These are phyloP conservation scores for Schizopora paradoxa DNA, from an alignment of 1,284 basidiomycete genomes.

Conservation along the genomic window DNA sequence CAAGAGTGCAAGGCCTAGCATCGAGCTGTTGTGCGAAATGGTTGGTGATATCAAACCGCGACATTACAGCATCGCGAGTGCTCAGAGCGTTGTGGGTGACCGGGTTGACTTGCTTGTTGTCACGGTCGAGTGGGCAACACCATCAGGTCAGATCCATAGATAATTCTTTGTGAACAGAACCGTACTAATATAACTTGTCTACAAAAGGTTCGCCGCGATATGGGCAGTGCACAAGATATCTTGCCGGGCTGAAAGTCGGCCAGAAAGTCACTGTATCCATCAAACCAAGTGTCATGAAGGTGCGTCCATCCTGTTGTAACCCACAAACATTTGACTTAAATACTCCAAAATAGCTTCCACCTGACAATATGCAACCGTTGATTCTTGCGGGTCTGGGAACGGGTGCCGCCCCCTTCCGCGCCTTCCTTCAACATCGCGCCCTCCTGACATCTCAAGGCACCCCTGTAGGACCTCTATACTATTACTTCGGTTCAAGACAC, in stretches of 20 bases:
- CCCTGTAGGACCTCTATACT: slow-evolving; percentile 86
- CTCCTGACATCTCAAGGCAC: slow-evolving; percentile 73
- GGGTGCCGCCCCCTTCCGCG: slow-evolving; percentile 96
- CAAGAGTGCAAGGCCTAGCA: slow-evolving; percentile 72
- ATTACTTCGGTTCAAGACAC: slow-evolving; percentile 98
- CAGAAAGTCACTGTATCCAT: slow-evolving; percentile 96
- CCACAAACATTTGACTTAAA: not conserved
- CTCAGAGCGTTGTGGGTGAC: slow-evolving; percentile 92
- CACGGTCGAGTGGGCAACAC: slow-evolving; percentile 90
- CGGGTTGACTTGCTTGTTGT: slow-evolving; percentile 93
- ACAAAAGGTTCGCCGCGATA: slow-evolving; percentile 74
- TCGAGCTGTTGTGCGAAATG: slow-evolving; percentile 83
- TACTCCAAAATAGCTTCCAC: slow-evolving; percentile 76
- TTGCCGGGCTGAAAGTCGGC: slow-evolving; percentile 77
- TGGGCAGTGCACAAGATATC: slow-evolving; percentile 96
- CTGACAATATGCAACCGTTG: slow-evolving; percentile 80
- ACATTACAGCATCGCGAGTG: slow-evolving; percentile 97
- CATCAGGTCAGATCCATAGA: slow-evolving; percentile 56
- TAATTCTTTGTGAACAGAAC: slow-evolving; percentile 3
- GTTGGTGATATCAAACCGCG: slow-evolving; percentile 94
- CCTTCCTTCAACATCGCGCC: slow-evolving; percentile 94
- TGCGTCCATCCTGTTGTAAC: slow-evolving; percentile 30
- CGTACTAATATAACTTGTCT: slow-evolving; percentile 10
- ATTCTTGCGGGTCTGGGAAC: slow-evolving; percentile 99
- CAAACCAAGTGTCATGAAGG: slow-evolving; percentile 99